Conservation (phyloP, 2,329 filamentous ascomycete species). For the Teratosphaeria pseudoeucalypti region DNA sequence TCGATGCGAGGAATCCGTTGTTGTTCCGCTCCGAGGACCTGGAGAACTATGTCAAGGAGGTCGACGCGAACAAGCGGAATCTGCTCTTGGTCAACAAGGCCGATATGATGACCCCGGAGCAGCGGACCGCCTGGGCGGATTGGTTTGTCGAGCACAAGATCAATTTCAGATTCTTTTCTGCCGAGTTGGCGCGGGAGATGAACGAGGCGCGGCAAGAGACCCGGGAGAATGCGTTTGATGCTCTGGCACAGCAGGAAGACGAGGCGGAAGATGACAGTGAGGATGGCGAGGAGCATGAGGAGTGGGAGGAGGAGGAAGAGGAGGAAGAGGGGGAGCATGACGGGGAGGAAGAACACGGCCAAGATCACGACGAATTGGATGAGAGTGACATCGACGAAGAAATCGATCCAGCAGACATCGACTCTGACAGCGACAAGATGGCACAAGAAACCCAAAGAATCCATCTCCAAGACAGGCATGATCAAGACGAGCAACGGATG, state of each 20-base stretch:
- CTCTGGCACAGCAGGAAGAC: constrained; percentile 24
- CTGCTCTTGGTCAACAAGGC: constrained; percentile 94
- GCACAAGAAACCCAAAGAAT: constrained; percentile 36
- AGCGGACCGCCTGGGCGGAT: constrained; percentile 74
- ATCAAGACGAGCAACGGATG: constrained; percentile 31
- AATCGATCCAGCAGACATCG: constrained; percentile 33
- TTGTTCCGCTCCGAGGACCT: constrained; percentile 91
- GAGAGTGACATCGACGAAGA: constrained; percentile 30
- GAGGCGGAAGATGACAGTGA: constrained; percentile 20
- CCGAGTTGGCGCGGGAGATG: constrained; percentile 77
- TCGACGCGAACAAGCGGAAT: constrained; percentile 80
- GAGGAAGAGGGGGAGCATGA: constrained; percentile 31
- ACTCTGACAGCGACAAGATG: constrained; percentile 40
- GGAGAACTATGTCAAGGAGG: constrained; percentile 87
- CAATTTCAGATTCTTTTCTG: constrained; percentile 93
- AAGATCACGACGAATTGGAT: constrained; percentile 27
- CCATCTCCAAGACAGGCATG: constrained; percentile 33
- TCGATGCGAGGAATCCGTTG: constrained; percentile 88
- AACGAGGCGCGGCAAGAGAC: constrained; percentile 56
- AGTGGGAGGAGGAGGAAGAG: constrained; percentile 26
- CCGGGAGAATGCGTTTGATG: constrained; percentile 30
- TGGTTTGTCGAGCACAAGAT: constrained; percentile 75
- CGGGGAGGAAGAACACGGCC: constrained; percentile 11
- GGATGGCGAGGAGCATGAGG: constrained; percentile 13
- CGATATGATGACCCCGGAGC: constrained; percentile 90